Conservation (phyloP, 768 basidiomycete species). For the Gymnopilus dilepis region DNA sequence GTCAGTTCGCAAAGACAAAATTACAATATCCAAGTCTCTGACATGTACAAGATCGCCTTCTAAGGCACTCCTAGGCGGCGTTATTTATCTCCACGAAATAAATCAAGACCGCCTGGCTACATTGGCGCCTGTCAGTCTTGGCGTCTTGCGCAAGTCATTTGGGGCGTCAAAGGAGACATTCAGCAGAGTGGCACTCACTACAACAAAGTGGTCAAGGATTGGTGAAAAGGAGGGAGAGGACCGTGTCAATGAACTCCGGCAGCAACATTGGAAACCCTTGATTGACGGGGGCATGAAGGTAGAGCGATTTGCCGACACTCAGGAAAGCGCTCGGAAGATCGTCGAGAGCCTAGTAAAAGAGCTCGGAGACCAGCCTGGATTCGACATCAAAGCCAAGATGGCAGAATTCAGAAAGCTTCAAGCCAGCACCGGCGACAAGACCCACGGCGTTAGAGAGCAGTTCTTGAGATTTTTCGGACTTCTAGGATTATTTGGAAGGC, state of each 20-base stretch:
- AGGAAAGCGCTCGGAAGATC: not conserved
- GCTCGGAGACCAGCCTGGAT: not conserved
- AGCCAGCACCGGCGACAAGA: not conserved
- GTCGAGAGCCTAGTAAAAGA: not conserved
- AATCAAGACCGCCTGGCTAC: not conserved
- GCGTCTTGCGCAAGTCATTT: not conserved
- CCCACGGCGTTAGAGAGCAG: not conserved
- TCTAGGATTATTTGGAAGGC: not conserved
- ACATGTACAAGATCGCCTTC: not conserved
- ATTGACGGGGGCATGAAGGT: not conserved
- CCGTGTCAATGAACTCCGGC: not conserved
- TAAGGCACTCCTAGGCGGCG: not conserved
- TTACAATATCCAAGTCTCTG: not conserved
- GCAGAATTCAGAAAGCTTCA: not conserved
- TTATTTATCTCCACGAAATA: slow-evolving; percentile 13
- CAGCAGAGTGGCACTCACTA: not conserved
- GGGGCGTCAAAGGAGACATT: not conserved
- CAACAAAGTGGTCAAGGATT: not conserved
- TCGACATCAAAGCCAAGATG: slow-evolving; percentile 1
- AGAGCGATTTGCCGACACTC: not conserved
- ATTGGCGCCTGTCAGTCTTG: not conserved
- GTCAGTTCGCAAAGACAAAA: not conserved
- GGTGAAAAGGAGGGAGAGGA: not conserved
- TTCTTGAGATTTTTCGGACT: not conserved
- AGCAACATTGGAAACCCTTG: not conserved